Conservation (phyloP, 2,329 filamentous ascomycete species). For the Penicillium sp. region DNA sequence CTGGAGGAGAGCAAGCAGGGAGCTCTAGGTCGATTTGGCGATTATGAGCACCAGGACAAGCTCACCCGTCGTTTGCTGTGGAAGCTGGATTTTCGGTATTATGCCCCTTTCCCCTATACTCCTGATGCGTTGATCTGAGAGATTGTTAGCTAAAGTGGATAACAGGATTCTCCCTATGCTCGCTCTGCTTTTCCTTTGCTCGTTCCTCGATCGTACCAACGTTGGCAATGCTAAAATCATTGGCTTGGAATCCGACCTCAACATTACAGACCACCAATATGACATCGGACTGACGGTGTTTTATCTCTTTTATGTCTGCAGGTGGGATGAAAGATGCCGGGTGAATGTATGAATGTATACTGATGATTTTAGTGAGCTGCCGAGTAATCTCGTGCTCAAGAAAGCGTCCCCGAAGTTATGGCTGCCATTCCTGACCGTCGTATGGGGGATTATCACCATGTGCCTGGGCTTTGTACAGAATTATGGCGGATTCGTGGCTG, state of each 20-base stretch:
- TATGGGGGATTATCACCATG: constrained; percentile 60
- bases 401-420: constrained; percentile 61
- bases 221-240: constrained; percentile 70
- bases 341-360: not conserved
- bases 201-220: constrained; percentile 68
- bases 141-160: not conserved
- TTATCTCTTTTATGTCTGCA: constrained; percentile 61
- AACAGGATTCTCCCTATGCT: constrained; percentile 62
- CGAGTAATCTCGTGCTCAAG: constrained; percentile 65
- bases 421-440: constrained; percentile 57
- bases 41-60: constrained; percentile 19
- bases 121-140: not conserved
- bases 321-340: constrained; percentile 36
- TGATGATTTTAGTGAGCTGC: constrained; percentile 53
- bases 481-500: constrained; percentile 58
- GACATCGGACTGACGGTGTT: constrained; percentile 65
- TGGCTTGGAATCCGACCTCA: constrained; percentile 59
- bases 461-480: constrained; percentile 39
- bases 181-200: constrained; percentile 66
- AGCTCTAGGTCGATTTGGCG: constrained; percentile 12
- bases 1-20: constrained; percentile 23
- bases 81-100: constrained; percentile 38
- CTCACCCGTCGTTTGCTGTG: constrained; percentile 50
- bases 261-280: constrained; percentile 63
- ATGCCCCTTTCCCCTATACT: not conserved